Conservation (phyloP, 345 rosid genomes). For the Crucihimalaya himalaica region DNA sequence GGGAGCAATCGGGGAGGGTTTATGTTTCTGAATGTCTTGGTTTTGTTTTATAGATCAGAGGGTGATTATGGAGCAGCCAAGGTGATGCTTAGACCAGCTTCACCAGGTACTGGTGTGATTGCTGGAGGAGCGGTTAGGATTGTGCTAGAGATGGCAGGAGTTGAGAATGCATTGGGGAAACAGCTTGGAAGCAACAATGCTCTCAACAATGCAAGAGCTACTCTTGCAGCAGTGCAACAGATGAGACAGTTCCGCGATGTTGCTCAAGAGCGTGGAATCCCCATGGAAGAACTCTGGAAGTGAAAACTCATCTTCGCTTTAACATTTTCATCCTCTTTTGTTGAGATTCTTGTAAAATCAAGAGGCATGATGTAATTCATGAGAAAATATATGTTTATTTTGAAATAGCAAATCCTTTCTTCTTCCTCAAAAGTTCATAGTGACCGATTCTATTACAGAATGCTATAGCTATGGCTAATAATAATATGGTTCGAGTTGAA, state of each 20-base stretch:
- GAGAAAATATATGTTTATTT: conserved; percentile 23
- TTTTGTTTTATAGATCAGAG: conserved; percentile 56
- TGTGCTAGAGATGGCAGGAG: conserved; percentile 94
- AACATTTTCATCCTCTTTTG: conserved; percentile 4
- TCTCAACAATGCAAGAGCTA: conserved; percentile 93
- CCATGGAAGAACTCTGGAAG: conserved; percentile 91
- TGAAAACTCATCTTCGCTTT: conserved; percentile 39
- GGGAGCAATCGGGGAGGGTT: not conserved
- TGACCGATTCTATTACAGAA: not conserved
- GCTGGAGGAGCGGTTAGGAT: conserved; percentile 94
- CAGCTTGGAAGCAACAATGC: conserved; percentile 77
- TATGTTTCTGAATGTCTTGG: conserved; percentile 7
- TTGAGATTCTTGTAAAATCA: conserved; percentile 33
- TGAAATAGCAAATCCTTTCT: conserved; percentile 15
- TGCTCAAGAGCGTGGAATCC: conserved; percentile 85
- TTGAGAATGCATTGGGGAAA: conserved; percentile 82
- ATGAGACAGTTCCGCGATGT: conserved; percentile 86
- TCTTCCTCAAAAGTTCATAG: not conserved
- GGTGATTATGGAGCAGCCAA: conserved; percentile 85
- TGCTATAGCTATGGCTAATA: not conserved
- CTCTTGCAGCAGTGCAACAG: conserved; percentile 72
- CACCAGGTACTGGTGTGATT: conserved; percentile 91
- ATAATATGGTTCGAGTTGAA: not conserved
- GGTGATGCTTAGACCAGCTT: conserved; percentile 96
- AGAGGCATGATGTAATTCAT: conserved; percentile 28